Evolutionary conservation across 305 asterid genomes (phyloP).

Genomic region (Striga hermonthica): DNA sequence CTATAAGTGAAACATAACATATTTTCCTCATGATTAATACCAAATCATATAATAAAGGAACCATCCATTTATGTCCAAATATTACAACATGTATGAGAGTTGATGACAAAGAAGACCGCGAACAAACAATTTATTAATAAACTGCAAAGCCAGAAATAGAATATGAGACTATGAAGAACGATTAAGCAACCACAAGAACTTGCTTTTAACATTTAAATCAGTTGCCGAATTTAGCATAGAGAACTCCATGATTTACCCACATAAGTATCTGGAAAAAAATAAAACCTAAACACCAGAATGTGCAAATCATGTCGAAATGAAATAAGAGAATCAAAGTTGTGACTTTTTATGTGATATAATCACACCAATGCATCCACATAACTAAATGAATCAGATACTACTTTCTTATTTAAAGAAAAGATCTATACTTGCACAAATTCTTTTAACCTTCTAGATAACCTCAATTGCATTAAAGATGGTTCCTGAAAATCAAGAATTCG

Average conservation of each 20-base stretch:
- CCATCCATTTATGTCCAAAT: neutral
- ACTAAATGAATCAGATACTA: neutral
- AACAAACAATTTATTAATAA: neutral
- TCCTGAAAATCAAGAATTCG: slow-evolving; percentile 24
- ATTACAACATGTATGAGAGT: neutral
- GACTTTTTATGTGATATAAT: slow-evolving; percentile 11
- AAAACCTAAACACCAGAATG: slow-evolving; percentile 25
- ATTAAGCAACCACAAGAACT: slow-evolving; percentile 1
- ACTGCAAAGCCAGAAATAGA: slow-evolving; percentile 21
- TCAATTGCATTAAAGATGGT: slow-evolving; percentile 10
- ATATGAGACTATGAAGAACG: neutral
- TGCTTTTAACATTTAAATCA: neutral
- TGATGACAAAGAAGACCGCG: neutral
- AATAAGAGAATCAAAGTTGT: neutral
- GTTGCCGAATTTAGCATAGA: slow-evolving; percentile 4
- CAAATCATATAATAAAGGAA: neutral
- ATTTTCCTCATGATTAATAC: slow-evolving; percentile 24
- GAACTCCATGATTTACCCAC: slow-evolving; percentile 3
- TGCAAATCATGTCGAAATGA: neutral
- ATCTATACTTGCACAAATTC: slow-evolving; percentile 15
- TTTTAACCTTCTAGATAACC: slow-evolving; percentile 12
- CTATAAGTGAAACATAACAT: slow-evolving; percentile 7
- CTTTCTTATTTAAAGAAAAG: neutral
- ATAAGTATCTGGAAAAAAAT: slow-evolving; percentile 5
- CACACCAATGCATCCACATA: slow-evolving; percentile 11